Conservation (phyloP, 495 filamentous ascomycete species). For the Parachaetomium inaequale region DNA sequence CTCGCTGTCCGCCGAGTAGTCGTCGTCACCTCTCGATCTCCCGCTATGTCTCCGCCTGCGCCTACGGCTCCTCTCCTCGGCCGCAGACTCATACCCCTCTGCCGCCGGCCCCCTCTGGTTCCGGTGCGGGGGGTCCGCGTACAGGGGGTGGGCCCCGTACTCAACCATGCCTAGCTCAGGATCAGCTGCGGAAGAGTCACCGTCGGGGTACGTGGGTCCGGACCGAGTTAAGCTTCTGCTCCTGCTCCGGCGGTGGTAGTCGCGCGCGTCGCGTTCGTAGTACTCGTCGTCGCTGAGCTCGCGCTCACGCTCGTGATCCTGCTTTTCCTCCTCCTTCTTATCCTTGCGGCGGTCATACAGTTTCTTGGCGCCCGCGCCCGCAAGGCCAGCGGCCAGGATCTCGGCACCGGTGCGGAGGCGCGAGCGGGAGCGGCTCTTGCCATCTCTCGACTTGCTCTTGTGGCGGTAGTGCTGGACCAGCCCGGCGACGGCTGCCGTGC, state of each 20-base stretch:
- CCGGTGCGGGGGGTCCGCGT: slow-evolving; percentile 25
- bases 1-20: slow-evolving; percentile 33
- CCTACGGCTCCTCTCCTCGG: slow-evolving; percentile 30
- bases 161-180: slow-evolving; percentile 74
- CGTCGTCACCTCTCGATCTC: slow-evolving; percentile 17
- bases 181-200: slow-evolving; percentile 46
- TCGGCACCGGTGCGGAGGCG: slow-evolving; percentile 54
- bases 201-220: slow-evolving; percentile 49
- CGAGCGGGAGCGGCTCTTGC: slow-evolving; percentile 58
- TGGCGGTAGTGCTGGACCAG: slow-evolving; percentile 70
- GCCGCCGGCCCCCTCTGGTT: slow-evolving; percentile 12
- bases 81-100: slow-evolving; percentile 34
- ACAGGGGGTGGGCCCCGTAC: slow-evolving; percentile 67
- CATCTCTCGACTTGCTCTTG: slow-evolving; percentile 56
- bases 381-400: slow-evolving; percentile 72
- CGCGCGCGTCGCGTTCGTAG: slow-evolving; percentile 25
- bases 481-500: slow-evolving; percentile 73
- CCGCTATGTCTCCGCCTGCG: slow-evolving; percentile 24
- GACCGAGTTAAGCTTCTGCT: slow-evolving; percentile 53
- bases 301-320: slow-evolving; percentile 39
- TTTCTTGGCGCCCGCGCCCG: slow-evolving; percentile 73
- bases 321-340: slow-evolving; percentile 42
- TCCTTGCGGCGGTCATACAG: slow-evolving; percentile 68
- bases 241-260: slow-evolving; percentile 40
- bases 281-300: slow-evolving; percentile 30